Percentiles rank a stretch among this genome's conserved stretches.
These are phyloP conservation scores for Spatholobus suberectus DNA, from an alignment of 306 rosid species.

Conservation along the genomic window DNA sequence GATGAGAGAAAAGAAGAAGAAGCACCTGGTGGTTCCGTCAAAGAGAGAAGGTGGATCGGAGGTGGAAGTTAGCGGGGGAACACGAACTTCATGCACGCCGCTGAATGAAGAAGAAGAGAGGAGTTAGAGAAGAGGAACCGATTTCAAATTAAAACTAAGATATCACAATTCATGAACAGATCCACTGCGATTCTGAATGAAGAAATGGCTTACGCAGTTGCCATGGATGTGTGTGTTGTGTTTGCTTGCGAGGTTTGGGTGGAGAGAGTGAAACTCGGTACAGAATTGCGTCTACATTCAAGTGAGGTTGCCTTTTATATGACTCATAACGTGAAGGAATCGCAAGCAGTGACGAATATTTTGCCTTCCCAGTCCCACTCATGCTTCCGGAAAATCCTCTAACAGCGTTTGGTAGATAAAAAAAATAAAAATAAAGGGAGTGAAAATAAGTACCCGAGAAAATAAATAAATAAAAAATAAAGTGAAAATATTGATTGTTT, in stretches of 20 bases:
- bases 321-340: background rate
- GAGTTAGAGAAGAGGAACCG: background rate
- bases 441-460: too few species aligned
- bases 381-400: background rate
- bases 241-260: background rate
- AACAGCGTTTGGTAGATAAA: too few species aligned
- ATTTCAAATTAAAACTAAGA: background rate
- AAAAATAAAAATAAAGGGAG: too few species aligned
- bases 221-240: constrained; percentile 25
- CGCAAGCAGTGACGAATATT: background rate
- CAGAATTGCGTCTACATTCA: background rate
- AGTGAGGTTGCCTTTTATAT: background rate
- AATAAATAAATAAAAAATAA: too few species aligned
- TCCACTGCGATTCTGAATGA: background rate
- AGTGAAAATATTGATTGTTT: too few species aligned
- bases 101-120: background rate
- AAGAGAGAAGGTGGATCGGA: constrained; percentile 71
- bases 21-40: constrained; percentile 73
- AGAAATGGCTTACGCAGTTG: constrained; percentile 29
- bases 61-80: constrained; percentile 54
- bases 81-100: constrained; percentile 37
- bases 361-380: too few species aligned
- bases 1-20: background rate
- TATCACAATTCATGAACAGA: background rate
- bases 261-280: background rate